phyloP scores from a whole-genome alignment of 2,329 filamentous ascomycete genomes.

The Colletotrichum caudatum region DNA sequence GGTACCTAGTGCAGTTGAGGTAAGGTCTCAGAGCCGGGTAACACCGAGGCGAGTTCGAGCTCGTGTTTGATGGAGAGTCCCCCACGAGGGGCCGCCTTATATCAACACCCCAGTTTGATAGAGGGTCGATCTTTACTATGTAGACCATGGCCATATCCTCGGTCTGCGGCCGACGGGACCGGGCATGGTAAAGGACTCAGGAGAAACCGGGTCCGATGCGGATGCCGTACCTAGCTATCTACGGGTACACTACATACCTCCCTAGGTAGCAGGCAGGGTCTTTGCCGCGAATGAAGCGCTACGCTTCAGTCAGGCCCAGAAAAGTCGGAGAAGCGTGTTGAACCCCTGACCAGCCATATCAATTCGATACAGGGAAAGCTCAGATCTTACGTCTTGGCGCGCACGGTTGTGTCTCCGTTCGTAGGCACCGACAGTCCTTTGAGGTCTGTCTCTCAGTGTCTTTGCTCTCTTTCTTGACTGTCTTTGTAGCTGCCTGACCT shows the following conservation, averaged over 20 bases:
- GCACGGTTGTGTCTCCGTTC: background rate
- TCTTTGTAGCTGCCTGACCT: background rate
- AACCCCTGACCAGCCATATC: conserved; percentile 24
- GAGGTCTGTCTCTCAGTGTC: background rate
- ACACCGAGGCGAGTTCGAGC: background rate
- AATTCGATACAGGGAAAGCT: conserved; percentile 32
- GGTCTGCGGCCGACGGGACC: conserved; percentile 11
- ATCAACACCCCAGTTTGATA: background rate
- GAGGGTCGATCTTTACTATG: conserved; percentile 11
- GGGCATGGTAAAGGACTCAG: conserved; percentile 20
- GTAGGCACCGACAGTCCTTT: background rate
- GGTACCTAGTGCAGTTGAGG: background rate
- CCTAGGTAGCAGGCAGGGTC: background rate
- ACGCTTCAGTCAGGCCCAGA: background rate
- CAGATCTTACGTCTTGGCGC: conserved; percentile 38
- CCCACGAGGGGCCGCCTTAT: no score
- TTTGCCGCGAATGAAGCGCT: background rate
- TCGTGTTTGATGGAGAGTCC: conserved; percentile 4
- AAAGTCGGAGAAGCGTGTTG: conserved; percentile 9
- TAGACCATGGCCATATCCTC: conserved; percentile 19
- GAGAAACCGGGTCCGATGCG: conserved; percentile 15
- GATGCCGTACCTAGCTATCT: background rate
- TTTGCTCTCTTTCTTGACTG: background rate
- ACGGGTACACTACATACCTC: no score
- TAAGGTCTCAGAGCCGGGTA: background rate